phyloP scores from a whole-genome alignment of 805 yeast genomes.

The Lachancea dasiensis region DNA sequence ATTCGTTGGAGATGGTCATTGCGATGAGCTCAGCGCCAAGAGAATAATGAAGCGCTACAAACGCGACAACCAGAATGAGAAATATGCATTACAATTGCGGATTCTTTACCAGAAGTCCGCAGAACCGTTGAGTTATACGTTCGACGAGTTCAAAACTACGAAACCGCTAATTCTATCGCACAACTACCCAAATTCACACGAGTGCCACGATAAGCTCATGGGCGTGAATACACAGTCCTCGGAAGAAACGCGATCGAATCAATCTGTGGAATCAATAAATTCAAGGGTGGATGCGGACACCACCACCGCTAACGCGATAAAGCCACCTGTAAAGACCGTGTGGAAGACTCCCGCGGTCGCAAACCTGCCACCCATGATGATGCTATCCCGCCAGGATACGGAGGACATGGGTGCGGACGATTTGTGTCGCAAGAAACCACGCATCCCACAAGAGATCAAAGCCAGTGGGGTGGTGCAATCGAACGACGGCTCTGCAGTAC shows the following conservation, averaged over 20 bases:
- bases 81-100: slow-evolving; percentile 29
- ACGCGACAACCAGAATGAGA: slow-evolving; percentile 28
- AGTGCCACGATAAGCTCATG: slow-evolving; percentile 1
- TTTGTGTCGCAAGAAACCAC: slow-evolving; percentile 22
- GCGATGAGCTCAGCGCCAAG: slow-evolving; percentile 26
- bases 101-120: slow-evolving; percentile 28
- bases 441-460: slow-evolving; percentile 30
- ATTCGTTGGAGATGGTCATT: slow-evolving; percentile 54
- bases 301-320: not conserved
- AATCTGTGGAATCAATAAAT: not conserved
- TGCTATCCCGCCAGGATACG: slow-evolving; percentile 26
- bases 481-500: slow-evolving; percentile 31
- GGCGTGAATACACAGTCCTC: not conserved
- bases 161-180: slow-evolving; percentile 9
- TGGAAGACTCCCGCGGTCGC: slow-evolving; percentile 10
- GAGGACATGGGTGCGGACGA: slow-evolving; percentile 29
- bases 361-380: not conserved
- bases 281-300: not conserved
- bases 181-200: slow-evolving; percentile 6
- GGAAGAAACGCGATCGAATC: slow-evolving; percentile 1
- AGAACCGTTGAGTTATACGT: slow-evolving; percentile 14
- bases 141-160: slow-evolving; percentile 2
- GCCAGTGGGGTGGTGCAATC: slow-evolving; percentile 35
- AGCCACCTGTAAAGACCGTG: slow-evolving; percentile 9
- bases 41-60: slow-evolving; percentile 29